Base-by-base conservation (phyloP, 331 rosid genomes). In the Arachis monticola region DNA sequence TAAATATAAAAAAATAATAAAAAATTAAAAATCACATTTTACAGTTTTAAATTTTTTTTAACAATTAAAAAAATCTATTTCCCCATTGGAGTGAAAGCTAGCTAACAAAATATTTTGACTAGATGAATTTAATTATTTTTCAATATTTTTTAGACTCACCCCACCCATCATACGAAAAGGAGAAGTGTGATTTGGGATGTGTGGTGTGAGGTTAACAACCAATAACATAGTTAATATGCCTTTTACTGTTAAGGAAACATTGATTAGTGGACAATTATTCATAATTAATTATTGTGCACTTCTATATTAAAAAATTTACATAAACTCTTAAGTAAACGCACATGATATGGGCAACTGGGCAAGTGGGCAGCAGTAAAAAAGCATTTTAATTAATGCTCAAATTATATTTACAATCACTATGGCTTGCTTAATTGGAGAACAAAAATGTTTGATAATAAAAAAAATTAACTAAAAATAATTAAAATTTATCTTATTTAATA, bases 291-390 rank as follows among this genome's bases (percentile, higher is more conserved):
- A 44, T 44, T 44, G 58, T 50, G 64, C 81, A 78, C 55, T 52
- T 42, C 9, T 73, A 46, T 17, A 35, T 56, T 44, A 50, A 67
- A 11, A 46, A 50, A 41, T 17, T 7, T 50, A 17, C 78, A 69
- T 70, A 35, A 57, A 75, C 70, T 59, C 46, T 8, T 41, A 6
- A 6, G 79, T 67, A 61, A 73, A 73, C 60, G 66, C 65, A 48
- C 48, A 40, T 70, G 58, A 14, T 48, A 51, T 48, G 3, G 5
- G 52, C 27, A 27, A 62, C 77, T 73, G 74, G 52, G 52, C 27
- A 27, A 62, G 80, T 73, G 74, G 52, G 47, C 0, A 50, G 47
- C 59, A 57, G 78, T 70, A 67, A 66, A 67, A 64, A n/a, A 48
- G 53, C 9, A 48, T 48, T 7, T 48, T 7, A 11, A 47, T 44